Evolutionary conservation across 139 green algal species (phyloP).

Genomic region (Zygnema cylindricum): DNA sequence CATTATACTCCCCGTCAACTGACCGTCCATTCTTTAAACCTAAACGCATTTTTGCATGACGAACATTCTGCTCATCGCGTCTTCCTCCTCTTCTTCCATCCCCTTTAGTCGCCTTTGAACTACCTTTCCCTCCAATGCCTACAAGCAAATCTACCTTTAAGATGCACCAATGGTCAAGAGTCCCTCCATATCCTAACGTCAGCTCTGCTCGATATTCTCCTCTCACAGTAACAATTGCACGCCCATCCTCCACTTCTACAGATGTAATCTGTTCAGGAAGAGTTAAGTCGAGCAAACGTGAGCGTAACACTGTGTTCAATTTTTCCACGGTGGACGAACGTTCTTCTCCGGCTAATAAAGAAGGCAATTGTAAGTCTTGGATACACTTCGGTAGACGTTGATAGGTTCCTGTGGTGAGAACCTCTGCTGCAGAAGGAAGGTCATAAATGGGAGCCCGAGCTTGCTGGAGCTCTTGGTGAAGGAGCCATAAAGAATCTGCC

Average conservation of each 20-base stretch:
- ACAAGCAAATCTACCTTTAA: not conserved
- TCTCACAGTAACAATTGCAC: not conserved
- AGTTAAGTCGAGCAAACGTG: conserved; percentile 1
- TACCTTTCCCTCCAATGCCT: conserved; percentile 1
- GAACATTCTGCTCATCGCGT: conserved; percentile 33
- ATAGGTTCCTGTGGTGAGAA: conserved; percentile 61
- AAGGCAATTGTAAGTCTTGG: conserved; percentile 9
- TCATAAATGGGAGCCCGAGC: conserved; percentile 65
- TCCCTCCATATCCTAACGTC: not conserved
- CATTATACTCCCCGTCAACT: conserved; percentile 9
- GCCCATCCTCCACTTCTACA: not conserved
- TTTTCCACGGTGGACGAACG: conserved; percentile 25
- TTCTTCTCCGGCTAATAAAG: conserved; percentile 16
- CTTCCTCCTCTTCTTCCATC: not conserved
- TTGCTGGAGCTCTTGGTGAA: conserved; percentile 64
- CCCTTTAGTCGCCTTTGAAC: not conserved
- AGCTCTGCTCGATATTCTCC: not conserved
- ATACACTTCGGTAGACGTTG: conserved; percentile 41
- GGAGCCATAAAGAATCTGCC: conserved; percentile 65
- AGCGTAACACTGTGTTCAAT: conserved; percentile 28
- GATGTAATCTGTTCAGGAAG: not conserved
- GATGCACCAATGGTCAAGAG: conserved; percentile 16
- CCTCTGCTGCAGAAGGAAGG: conserved; percentile 65
- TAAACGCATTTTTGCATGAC: conserved; percentile 20
- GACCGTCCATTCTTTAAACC: conserved; percentile 29